Conservation (phyloP, 208 protist genomes). For the Histomonas meleagridis region DNA sequence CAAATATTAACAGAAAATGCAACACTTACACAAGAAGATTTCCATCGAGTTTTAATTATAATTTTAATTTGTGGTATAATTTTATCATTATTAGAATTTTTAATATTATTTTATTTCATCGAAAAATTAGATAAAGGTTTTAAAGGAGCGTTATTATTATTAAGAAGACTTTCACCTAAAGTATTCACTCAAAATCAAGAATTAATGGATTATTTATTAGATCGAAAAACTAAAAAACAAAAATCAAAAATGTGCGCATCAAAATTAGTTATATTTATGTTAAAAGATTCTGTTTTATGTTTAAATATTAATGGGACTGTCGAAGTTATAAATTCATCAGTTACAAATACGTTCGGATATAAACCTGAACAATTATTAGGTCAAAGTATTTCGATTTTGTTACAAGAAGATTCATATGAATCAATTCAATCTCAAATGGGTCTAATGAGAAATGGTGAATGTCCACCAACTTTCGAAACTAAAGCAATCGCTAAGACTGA, state of each 20-base stretch:
- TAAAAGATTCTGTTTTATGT: neutral
- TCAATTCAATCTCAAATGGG: neutral
- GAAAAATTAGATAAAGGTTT: no score
- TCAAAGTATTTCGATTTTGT: neutral
- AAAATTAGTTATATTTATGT: neutral
- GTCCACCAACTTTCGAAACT: neutral
- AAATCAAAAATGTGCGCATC: neutral
- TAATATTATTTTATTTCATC: no score
- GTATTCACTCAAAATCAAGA: neutral
- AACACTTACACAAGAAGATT: no score
- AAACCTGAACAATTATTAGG: neutral
- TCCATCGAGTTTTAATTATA: no score
- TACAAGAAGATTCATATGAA: neutral
- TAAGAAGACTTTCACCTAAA: neutral
- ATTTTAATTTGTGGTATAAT: no score
- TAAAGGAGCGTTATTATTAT: neutral
- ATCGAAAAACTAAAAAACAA: neutral
- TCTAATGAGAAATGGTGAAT: neutral
- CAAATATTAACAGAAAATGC: neutral
- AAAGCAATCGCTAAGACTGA: neutral
- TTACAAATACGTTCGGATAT: neutral
- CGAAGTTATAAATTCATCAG: neutral
- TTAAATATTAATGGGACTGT: neutral
- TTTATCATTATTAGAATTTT: no score
- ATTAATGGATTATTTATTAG: neutral